Evolutionary conservation across 306 rosid genomes (phyloP).

Genomic region (Biancaea sappan): DNA sequence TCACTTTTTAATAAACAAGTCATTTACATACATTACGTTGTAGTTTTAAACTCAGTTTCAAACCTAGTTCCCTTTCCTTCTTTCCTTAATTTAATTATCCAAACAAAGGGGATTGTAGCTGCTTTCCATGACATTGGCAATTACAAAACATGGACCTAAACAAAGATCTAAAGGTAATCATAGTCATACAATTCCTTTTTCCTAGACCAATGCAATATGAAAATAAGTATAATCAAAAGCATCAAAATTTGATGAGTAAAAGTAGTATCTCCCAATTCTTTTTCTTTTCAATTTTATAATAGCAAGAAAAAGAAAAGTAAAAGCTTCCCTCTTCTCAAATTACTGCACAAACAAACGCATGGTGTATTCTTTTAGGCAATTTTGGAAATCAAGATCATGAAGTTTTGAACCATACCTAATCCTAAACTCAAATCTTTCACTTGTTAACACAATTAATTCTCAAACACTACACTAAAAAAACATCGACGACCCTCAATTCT

Average conservation of each 20-base stretch:
- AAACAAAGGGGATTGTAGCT: background rate
- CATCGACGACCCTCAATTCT: background rate
- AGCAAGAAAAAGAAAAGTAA: background rate
- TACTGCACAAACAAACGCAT: background rate
- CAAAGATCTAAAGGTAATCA: conserved; percentile 1
- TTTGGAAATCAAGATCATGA: background rate
- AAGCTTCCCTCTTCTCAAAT: background rate
- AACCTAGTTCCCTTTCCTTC: background rate
- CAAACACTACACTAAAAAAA: background rate
- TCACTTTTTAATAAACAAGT: background rate
- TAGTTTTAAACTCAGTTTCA: background rate
- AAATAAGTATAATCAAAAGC: conserved; percentile 13
- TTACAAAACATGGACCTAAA: background rate
- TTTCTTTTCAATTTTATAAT: too few species aligned
- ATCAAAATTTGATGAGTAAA: background rate
- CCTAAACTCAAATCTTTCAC: background rate
- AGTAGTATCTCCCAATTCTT: too few species aligned
- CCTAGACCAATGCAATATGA: conserved; percentile 26
- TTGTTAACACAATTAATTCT: background rate
- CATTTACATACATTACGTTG: background rate
- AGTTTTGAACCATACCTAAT: background rate
- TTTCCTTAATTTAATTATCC: background rate
- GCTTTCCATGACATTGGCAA: background rate
- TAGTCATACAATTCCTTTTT: conserved; percentile 3
- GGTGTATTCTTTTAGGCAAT: background rate